A percentile compares a stretch with the other conserved stretches of the same genome.
Evolutionary conservation across 2,329 filamentous ascomycete genomes (phyloP).

Genomic region (Cryoendolithus antarcticus): DNA sequence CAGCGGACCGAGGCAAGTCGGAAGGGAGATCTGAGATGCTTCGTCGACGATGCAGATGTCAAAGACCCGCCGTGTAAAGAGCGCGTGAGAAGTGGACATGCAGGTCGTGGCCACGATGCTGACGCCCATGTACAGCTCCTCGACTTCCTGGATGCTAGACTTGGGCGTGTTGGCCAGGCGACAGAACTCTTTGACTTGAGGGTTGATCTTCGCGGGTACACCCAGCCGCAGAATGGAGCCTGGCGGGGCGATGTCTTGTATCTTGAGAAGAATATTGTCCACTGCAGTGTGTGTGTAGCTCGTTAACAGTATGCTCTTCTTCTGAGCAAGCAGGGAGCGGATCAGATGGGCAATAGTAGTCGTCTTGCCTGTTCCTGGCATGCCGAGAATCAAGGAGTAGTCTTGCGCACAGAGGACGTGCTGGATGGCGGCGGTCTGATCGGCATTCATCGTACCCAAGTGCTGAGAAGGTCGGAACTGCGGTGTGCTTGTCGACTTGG

Average conservation of each 20-base stretch:
- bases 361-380: conserved; percentile 97
- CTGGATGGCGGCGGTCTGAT: conserved; percentile 74
- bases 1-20: conserved; percentile 87
- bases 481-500: conserved; percentile 25
- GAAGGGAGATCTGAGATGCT: conserved; percentile 91
- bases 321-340: conserved; percentile 70
- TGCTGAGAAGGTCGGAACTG: conserved; percentile 13
- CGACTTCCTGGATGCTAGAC: conserved; percentile 69
- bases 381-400: conserved; percentile 92
- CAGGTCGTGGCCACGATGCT: conserved; percentile 92
- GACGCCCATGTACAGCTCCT: conserved; percentile 69
- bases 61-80: conserved; percentile 82
- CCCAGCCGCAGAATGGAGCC: conserved; percentile 78
- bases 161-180: conserved; percentile 63
- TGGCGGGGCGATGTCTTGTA: conserved; percentile 42
- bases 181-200: conserved; percentile 75
- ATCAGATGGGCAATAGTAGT: conserved; percentile 98
- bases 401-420: conserved; percentile 94
- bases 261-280: conserved; percentile 92
- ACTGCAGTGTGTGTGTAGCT: conserved; percentile 97
- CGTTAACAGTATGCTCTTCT: conserved; percentile 84
- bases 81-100: conserved; percentile 73
- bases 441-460: conserved; percentile 56
- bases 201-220: conserved; percentile 71
- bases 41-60: conserved; percentile 99